Conservation (phyloP, 768 basidiomycete genomes). For the Auricularia auricula-judae region DNA sequence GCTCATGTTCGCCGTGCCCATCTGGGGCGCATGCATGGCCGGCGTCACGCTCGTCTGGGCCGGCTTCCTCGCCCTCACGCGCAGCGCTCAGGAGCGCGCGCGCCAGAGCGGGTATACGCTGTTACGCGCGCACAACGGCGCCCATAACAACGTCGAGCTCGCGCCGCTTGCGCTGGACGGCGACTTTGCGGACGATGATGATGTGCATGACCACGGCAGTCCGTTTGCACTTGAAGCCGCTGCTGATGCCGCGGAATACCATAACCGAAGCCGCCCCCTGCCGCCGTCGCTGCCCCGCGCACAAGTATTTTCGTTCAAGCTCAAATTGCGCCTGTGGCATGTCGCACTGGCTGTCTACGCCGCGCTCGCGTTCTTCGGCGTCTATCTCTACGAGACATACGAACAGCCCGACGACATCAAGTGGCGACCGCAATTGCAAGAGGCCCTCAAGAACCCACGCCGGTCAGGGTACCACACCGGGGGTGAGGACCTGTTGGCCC, state of each 20-base stretch:
- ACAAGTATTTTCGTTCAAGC: neutral
- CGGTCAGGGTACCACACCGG: constrained; percentile 15
- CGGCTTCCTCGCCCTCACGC: neutral
- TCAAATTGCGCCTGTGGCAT: neutral
- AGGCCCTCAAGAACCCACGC: constrained; percentile 12
- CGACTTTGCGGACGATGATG: neutral
- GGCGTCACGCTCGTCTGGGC: neutral
- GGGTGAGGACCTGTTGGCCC: neutral
- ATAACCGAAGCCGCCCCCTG: too few species aligned
- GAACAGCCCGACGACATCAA: constrained; percentile 18
- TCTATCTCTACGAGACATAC: constrained; percentile 7
- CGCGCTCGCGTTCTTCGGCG: neutral
- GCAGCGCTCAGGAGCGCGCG: neutral
- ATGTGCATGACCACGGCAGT: neutral
- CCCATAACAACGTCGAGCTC: neutral
- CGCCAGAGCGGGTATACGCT: neutral
- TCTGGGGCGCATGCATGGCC: neutral
- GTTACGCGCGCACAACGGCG: neutral
- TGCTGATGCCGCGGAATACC: neutral
- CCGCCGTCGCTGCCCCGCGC: neutral
- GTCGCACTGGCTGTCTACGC: neutral
- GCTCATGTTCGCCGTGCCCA: neutral
- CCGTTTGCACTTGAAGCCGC: neutral
- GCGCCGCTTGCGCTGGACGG: neutral
- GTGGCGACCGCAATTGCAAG: constrained; percentile 12